phyloP scores from a whole-genome alignment of 2,329 filamentous ascomycete species.

The Trichoderma brevicompactum region DNA sequence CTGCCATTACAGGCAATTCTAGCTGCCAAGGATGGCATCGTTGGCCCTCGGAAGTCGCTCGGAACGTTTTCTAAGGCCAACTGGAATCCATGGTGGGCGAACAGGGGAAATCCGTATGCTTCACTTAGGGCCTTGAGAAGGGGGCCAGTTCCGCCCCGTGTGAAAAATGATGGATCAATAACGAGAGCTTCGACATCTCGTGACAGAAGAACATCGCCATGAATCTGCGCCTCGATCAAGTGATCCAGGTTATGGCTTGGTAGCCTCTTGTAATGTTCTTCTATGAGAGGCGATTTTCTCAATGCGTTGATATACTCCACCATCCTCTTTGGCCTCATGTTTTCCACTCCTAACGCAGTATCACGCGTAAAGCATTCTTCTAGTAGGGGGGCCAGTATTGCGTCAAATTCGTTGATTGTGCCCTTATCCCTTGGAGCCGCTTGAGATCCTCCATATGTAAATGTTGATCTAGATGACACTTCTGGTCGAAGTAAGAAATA shows the following conservation, averaged over 20 bases:
- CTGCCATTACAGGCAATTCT: slow-evolving; percentile 23
- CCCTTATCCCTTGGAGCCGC: slow-evolving; percentile 29
- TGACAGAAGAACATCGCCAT: slow-evolving; percentile 31
- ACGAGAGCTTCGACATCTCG: slow-evolving; percentile 33
- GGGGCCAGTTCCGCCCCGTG: slow-evolving; percentile 21
- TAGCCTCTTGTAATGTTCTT: background rate
- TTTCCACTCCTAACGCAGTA: slow-evolving; percentile 29
- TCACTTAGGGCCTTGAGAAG: slow-evolving; percentile 25
- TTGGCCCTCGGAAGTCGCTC: slow-evolving; percentile 32
- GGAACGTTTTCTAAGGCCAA: slow-evolving; percentile 25
- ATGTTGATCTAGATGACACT: slow-evolving; percentile 30
- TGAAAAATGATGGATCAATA: slow-evolving; percentile 32
- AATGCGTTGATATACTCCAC: slow-evolving; percentile 23
- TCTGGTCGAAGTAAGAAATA: slow-evolving; percentile 32
- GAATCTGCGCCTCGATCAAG: slow-evolving; percentile 34
- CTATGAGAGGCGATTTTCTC: slow-evolving; percentile 6
- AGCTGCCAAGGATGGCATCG: slow-evolving; percentile 31
- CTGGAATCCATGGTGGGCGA: slow-evolving; percentile 28
- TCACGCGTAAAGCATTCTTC: slow-evolving; percentile 34
- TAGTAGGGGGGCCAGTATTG: slow-evolving; percentile 30
- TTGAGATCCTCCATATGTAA: slow-evolving; percentile 33
- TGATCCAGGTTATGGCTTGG: slow-evolving; percentile 33
- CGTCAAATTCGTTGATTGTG: slow-evolving; percentile 31
- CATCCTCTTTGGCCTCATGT: slow-evolving; percentile 28
- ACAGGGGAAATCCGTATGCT: slow-evolving; percentile 30